These are phyloP conservation scores for Aspergillus tamarii DNA, from an alignment of 2,329 filamentous ascomycete species.

Conservation along the genomic window DNA sequence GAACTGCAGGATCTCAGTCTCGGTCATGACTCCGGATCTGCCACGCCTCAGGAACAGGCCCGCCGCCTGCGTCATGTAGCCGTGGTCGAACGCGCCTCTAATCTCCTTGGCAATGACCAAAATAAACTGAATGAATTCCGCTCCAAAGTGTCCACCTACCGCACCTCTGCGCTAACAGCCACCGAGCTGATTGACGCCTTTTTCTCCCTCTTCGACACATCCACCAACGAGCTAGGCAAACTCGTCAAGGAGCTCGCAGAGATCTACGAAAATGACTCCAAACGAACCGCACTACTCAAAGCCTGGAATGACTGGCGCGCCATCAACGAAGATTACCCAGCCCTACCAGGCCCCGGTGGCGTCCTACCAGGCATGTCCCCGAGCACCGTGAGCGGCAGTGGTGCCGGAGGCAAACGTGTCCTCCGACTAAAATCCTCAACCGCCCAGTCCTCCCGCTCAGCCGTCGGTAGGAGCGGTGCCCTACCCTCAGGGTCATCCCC, in stretches of 20 bases:
- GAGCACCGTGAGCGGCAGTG: conserved; percentile 53
- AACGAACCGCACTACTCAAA: conserved; percentile 72
- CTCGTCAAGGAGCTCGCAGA: conserved; percentile 90
- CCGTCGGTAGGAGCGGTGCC: conserved; percentile 62
- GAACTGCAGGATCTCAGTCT: conserved; percentile 58
- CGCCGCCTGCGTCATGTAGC: conserved; percentile 77
- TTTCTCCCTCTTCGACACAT: conserved; percentile 82
- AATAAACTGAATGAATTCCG: conserved; percentile 79
- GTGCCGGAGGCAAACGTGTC: conserved; percentile 64
- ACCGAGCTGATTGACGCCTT: conserved; percentile 82
- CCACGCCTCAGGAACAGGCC: conserved; percentile 78
- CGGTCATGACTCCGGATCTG: conserved; percentile 39
- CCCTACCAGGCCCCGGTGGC: conserved; percentile 74
- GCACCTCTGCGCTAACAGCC: conserved; percentile 69
- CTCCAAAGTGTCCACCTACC: conserved; percentile 76
- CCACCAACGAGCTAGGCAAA: conserved; percentile 80
- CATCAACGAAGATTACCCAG: conserved; percentile 94
- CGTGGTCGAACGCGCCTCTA: conserved; percentile 82
- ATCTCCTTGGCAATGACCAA: conserved; percentile 76
- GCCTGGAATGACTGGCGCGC: conserved; percentile 96
- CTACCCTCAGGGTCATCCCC: conserved; percentile 42
- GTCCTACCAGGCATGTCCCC: conserved; percentile 61
- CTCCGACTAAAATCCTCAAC: conserved; percentile 71
- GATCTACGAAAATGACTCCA: conserved; percentile 81
- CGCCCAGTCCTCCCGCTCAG: conserved; percentile 66